phyloP scores from a whole-genome alignment of 2,329 filamentous ascomycete genomes.

The Tolypocladium guangdongense region DNA sequence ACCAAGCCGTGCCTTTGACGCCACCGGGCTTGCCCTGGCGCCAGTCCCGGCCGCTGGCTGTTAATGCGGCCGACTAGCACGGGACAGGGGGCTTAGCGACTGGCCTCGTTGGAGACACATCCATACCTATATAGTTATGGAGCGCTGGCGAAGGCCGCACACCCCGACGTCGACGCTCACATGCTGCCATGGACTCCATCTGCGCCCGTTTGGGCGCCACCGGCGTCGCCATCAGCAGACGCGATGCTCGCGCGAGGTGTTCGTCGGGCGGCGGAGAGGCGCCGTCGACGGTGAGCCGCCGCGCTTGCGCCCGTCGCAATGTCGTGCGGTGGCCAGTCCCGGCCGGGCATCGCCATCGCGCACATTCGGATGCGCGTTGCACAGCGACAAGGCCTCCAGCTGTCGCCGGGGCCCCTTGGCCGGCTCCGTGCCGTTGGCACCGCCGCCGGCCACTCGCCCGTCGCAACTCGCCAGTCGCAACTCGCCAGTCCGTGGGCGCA shows the following conservation, averaged over 20 bases:
- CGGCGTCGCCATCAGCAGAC: not conserved
- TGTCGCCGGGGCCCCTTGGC: not conserved
- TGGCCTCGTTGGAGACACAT: not conserved
- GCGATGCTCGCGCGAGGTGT: not conserved
- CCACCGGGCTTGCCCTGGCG: constrained; percentile 1
- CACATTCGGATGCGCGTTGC: not conserved
- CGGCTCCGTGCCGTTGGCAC: not conserved
- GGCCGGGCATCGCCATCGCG: not conserved
- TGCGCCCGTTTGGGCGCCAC: not conserved
- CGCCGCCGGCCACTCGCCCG: not conserved
- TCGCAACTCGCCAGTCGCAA: too few species aligned
- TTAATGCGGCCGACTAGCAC: not conserved
- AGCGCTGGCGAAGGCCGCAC: not conserved
- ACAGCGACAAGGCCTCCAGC: not conserved
- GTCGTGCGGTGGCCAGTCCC: not conserved
- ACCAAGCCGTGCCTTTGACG: constrained; percentile 1
- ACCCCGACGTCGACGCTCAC: not conserved
- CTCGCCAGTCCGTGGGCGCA: not conserved
- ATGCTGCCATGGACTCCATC: too few species aligned
- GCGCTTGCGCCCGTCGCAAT: not conserved
- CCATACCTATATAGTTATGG: not conserved
- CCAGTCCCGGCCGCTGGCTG: constrained; percentile 1
- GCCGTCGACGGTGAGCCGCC: not conserved
- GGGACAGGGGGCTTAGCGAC: not conserved
- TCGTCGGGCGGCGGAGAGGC: not conserved